Base-by-base conservation (phyloP, 2,329 filamentous ascomycete species). In the Biscogniauxia mediterranea region DNA sequence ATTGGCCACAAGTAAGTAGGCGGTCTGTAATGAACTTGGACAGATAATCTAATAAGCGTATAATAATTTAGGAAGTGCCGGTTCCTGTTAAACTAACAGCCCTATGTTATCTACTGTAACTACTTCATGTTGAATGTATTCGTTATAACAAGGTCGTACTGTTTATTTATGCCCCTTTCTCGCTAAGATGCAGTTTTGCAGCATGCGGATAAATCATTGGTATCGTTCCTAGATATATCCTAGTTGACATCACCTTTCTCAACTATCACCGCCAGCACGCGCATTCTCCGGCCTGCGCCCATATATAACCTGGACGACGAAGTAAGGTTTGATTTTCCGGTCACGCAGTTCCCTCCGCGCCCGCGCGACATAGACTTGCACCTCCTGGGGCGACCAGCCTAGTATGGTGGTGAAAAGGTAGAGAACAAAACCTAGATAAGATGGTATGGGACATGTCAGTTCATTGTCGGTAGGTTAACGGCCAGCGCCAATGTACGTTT, bases 321-420 rank as follows among this genome's bases (percentile, higher is more conserved):
- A 71, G 46, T 72, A 72, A 2, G 66, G 64, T 53, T 70, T 66
- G 9, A 70, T 61, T 52, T 58, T 66, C 60, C 56, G 59, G 53
- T 68, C 63, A 28, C 58, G 60, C 32, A 72, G 54, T 54, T 72
- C 70, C 49, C 57, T 66, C 17, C 65, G 64, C 51, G 71, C 66
- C 42, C 60, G 63, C 17, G 67, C 63, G 19, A 72, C 50, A 59
- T 60, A 68, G 5, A 66, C 58, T 2, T 57, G 58, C 6, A 68
- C 66, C 54, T 68, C 61, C 51, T 69, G 63, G 25, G 60, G 60
- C 19, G 68, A 68, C 61, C 70, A 70, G 54, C 67, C 68, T 52
- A 71, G 65, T 26, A 64, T 64, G 11, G 61, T 67, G 51, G 69
- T 70, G 58, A 70, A 72, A 15, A 71, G 61, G 54, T 66, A 65